Evolutionary conservation across 768 basidiomycete species (phyloP).

Genomic region (Fibroporia radiculosa): DNA sequence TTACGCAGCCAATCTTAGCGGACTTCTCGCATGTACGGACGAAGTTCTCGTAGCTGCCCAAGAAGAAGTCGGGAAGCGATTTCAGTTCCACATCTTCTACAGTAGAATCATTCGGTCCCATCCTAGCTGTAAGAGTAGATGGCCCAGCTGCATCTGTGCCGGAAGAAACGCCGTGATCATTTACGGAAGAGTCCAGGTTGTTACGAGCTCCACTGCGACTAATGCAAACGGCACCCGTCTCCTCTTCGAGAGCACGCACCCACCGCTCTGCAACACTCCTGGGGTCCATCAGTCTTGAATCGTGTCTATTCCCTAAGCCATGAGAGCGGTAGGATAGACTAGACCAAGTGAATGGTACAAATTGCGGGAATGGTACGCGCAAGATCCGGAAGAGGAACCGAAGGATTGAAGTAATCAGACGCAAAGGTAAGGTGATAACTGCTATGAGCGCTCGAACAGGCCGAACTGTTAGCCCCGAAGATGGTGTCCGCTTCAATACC

Average conservation of each 20-base stretch:
- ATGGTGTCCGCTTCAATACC: slow-evolving; percentile 8
- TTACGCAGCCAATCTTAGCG: slow-evolving; percentile 62
- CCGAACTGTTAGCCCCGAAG: slow-evolving; percentile 12
- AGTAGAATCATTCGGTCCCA: slow-evolving; percentile 16
- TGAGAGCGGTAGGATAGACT: slow-evolving; percentile 32
- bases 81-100: slow-evolving; percentile 30
- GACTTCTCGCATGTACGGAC: slow-evolving; percentile 66
- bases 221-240: slow-evolving; percentile 67
- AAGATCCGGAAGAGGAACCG: slow-evolving; percentile 61
- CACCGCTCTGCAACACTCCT: slow-evolving; percentile 58
- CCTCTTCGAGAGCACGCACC: slow-evolving; percentile 77
- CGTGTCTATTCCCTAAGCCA: slow-evolving; percentile 22
- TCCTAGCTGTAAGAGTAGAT: slow-evolving; percentile 33
- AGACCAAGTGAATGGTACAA: slow-evolving; percentile 37
- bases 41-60: slow-evolving; percentile 77
- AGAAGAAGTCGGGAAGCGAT: slow-evolving; percentile 72
- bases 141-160: slow-evolving; percentile 32
- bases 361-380: slow-evolving; percentile 53
- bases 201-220: slow-evolving; percentile 23
- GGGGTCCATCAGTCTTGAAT: slow-evolving; percentile 10
- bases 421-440: slow-evolving; percentile 51
- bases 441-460: slow-evolving; percentile 35
- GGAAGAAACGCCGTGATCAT: slow-evolving; percentile 17
- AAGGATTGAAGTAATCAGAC: slow-evolving; percentile 50
- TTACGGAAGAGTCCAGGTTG: not conserved